phyloP scores from a whole-genome alignment of 768 basidiomycete species.

The Tubosaeta sp. region DNA sequence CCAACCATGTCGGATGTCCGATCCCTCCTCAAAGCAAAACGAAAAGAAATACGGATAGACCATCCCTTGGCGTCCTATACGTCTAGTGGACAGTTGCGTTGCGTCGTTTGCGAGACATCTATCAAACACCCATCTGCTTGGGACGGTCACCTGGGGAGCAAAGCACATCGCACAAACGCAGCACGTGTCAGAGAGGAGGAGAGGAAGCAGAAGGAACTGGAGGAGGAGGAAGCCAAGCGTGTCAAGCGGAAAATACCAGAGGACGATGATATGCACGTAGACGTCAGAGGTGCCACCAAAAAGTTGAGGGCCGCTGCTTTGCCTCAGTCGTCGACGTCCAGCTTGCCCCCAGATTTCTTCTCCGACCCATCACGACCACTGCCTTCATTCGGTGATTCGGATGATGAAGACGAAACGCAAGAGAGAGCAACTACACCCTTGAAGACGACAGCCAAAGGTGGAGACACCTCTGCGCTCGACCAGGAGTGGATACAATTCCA shows the following conservation, averaged over 20 bases:
- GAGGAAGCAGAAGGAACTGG: slow-evolving; percentile 35
- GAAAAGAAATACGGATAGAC: slow-evolving; percentile 65
- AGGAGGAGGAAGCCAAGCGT: slow-evolving; percentile 32
- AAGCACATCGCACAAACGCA: slow-evolving; percentile 67
- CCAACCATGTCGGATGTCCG: slow-evolving; percentile 71
- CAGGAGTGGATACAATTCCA: slow-evolving; percentile 74
- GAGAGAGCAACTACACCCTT: neutral
- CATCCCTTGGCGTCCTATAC: slow-evolving; percentile 75
- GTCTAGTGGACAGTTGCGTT: slow-evolving; percentile 62
- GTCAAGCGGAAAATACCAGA: slow-evolving; percentile 33
- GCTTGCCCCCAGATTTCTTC: slow-evolving; percentile 71
- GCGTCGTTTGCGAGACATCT: slow-evolving; percentile 53
- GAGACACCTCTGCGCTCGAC: slow-evolving; percentile 47
- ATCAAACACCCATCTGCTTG: slow-evolving; percentile 82
- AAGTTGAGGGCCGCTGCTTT: slow-evolving; percentile 25
- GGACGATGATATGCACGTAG: slow-evolving; percentile 22
- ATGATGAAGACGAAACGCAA: slow-evolving; percentile 38
- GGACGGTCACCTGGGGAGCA: slow-evolving; percentile 84
- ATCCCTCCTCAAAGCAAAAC: slow-evolving; percentile 77
- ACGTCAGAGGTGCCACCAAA: slow-evolving; percentile 24
- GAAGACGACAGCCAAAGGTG: neutral
- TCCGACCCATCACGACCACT: slow-evolving; percentile 64
- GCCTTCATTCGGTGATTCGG: slow-evolving; percentile 34
- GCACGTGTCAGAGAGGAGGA: slow-evolving; percentile 57
- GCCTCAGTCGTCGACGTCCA: slow-evolving; percentile 10